Conservation (phyloP, 768 basidiomycete species). For the Podaxis sp. region DNA sequence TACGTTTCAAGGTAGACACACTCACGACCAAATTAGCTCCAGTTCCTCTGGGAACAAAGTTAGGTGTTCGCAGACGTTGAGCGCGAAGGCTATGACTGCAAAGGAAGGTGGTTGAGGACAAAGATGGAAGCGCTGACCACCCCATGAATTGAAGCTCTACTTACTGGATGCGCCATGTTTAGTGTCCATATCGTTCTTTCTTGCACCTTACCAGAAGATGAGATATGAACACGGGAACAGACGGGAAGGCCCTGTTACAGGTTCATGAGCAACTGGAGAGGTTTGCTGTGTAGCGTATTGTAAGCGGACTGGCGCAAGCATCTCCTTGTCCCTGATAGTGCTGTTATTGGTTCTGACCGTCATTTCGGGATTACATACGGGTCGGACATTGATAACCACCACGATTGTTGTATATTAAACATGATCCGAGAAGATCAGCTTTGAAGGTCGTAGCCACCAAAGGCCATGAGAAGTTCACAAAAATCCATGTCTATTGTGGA, state of each 20-base stretch:
- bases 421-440: too few relatives aligned
- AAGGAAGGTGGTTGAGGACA: neutral
- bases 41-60: neutral
- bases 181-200: neutral
- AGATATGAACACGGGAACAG: constrained; percentile 1
- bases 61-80: constrained; percentile 3
- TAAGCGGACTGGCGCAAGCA: too few relatives aligned
- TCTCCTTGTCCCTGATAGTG: too few relatives aligned
- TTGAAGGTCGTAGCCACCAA: too few relatives aligned
- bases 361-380: too few relatives aligned
- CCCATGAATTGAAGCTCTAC: neutral
- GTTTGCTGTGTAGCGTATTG: too few relatives aligned
- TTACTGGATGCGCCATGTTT: neutral
- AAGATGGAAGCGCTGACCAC: neutral
- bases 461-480: too few relatives aligned
- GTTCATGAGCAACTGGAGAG: too few relatives aligned
- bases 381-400: too few relatives aligned
- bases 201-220: neutral
- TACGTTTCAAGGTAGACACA: neutral
- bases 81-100: neutral
- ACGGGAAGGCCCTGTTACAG: neutral
- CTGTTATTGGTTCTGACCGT: too few relatives aligned
- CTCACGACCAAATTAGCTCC: constrained; percentile 3
- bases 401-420: too few relatives aligned
- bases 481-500: too few relatives aligned